Conservation (phyloP, 768 basidiomycete genomes). For the Krasilnikovozyma curviuscula region DNA sequence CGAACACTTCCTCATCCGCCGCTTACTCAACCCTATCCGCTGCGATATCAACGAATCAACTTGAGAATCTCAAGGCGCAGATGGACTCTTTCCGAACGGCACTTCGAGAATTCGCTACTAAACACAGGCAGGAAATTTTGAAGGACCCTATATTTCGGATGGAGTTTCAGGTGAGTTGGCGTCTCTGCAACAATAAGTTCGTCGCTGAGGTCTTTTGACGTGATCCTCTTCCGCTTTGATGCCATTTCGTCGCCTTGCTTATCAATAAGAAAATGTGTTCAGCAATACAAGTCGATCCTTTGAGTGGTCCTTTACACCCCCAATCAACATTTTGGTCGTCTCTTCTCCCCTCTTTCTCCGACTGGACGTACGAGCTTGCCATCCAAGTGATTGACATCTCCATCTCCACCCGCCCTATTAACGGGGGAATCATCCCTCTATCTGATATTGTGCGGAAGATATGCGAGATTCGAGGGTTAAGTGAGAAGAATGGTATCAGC, state of each 20-base stretch:
- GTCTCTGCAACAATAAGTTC: not conserved
- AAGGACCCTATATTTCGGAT: slow-evolving; percentile 69
- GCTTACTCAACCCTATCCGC: slow-evolving; percentile 67
- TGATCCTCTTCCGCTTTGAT: too few relatives aligned
- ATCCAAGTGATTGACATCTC: slow-evolving; percentile 63
- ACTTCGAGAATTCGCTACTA: slow-evolving; percentile 56
- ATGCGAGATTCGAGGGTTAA: slow-evolving; percentile 46
- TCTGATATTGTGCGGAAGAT: slow-evolving; percentile 63
- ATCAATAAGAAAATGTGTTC: slow-evolving; percentile 49
- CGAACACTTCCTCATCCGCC: slow-evolving; percentile 60
- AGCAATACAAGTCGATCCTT: slow-evolving; percentile 82
- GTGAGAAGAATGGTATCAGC: slow-evolving; percentile 44
- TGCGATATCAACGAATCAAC: slow-evolving; percentile 53
- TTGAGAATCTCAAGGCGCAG: slow-evolving; percentile 60
- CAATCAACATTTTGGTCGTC: slow-evolving; percentile 68
- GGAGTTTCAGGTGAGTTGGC: slow-evolving; percentile 46
- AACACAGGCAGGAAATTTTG: slow-evolving; percentile 66
- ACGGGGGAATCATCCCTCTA: slow-evolving; percentile 84
- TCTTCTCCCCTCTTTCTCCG: slow-evolving; percentile 49
- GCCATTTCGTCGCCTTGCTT: not conserved
- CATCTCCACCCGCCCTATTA: slow-evolving; percentile 31
- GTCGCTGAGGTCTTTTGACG: not conserved
- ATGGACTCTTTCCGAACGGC: slow-evolving; percentile 66
- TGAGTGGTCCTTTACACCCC: slow-evolving; percentile 44
- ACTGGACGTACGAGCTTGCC: slow-evolving; percentile 90